phyloP scores from a whole-genome alignment of 352 stramenopile genomes.

The Phytophthora constricta region DNA sequence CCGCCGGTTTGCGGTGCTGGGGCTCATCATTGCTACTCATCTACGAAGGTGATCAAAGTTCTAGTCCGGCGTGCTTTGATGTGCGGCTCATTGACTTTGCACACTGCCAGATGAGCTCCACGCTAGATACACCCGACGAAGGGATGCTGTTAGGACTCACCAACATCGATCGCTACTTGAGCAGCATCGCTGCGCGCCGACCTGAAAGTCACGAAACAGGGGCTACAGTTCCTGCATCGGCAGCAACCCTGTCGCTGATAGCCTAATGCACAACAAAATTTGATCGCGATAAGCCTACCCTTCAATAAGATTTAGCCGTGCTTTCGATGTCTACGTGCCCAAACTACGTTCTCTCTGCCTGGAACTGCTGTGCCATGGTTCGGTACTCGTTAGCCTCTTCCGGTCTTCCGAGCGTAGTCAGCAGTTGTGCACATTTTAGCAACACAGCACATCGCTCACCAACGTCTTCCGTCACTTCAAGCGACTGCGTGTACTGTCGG shows the following conservation, averaged over 20 bases:
- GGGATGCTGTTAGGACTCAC: constrained; percentile 68
- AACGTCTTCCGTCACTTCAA: constrained; percentile 49
- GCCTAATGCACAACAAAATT: constrained; percentile 5
- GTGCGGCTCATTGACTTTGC: constrained; percentile 84
- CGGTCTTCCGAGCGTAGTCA: constrained; percentile 69
- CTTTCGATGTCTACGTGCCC: not conserved
- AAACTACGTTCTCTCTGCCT: constrained; percentile 21
- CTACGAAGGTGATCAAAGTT: constrained; percentile 69
- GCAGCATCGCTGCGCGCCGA: constrained; percentile 43
- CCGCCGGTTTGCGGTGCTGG: constrained; percentile 75
- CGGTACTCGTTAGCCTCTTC: constrained; percentile 78
- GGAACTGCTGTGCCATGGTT: constrained; percentile 61
- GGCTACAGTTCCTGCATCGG: not conserved
- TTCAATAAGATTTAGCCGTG: constrained; percentile 16
- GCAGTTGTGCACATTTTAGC: constrained; percentile 66
- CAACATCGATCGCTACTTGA: constrained; percentile 64
- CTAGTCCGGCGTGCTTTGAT: constrained; percentile 34
- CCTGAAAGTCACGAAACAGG: no score
- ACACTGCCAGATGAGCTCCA: constrained; percentile 73
- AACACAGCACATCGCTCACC: constrained; percentile 54
- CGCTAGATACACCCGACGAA: constrained; percentile 59
- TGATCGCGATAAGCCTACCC: not conserved
- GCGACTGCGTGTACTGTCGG: constrained; percentile 67
- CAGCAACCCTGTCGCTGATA: constrained; percentile 13
- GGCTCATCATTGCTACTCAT: constrained; percentile 75